These are phyloP conservation scores for Podospora pseudocomata DNA, from an alignment of 495 filamentous ascomycete species.

Conservation along the genomic window DNA sequence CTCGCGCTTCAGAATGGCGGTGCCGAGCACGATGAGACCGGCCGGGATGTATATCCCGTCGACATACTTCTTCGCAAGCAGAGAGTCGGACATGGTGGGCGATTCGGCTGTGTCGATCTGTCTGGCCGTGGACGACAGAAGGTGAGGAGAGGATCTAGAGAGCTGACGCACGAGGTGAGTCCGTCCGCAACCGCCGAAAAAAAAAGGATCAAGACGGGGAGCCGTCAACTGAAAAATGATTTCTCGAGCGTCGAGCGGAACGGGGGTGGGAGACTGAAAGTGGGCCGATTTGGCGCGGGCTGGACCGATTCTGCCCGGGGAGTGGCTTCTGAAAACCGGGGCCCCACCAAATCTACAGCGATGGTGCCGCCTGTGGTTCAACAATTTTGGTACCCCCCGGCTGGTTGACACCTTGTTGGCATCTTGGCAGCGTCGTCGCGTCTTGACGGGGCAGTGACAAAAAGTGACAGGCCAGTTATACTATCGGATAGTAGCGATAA, in stretches of 20 bases:
- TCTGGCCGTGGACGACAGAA: neutral
- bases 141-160: neutral
- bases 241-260: neutral
- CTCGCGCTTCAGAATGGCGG: slow-evolving; percentile 71
- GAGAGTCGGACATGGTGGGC: slow-evolving; percentile 27
- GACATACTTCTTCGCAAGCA: slow-evolving; percentile 47
- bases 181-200: neutral
- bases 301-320: slow-evolving; percentile 19
- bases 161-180: neutral
- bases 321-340: slow-evolving; percentile 4
- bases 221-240: slow-evolving; percentile 10
- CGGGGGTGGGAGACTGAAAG: neutral
- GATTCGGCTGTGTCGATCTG: slow-evolving; percentile 9
- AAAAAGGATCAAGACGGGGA: slow-evolving; percentile 8
- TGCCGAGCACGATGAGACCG: slow-evolving; percentile 72
- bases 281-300: slow-evolving; percentile 26
- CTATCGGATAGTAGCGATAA: neutral
- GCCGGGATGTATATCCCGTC: slow-evolving; percentile 82
- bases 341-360: slow-evolving; percentile 17
- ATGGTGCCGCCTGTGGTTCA: slow-evolving; percentile 1
- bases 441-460: neutral
- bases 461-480: neutral
- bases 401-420: neutral
- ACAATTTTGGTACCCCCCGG: slow-evolving; percentile 10
- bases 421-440: neutral